Conservation (phyloP, 2,329 filamentous ascomycete species). For the Cercospora sp. region DNA sequence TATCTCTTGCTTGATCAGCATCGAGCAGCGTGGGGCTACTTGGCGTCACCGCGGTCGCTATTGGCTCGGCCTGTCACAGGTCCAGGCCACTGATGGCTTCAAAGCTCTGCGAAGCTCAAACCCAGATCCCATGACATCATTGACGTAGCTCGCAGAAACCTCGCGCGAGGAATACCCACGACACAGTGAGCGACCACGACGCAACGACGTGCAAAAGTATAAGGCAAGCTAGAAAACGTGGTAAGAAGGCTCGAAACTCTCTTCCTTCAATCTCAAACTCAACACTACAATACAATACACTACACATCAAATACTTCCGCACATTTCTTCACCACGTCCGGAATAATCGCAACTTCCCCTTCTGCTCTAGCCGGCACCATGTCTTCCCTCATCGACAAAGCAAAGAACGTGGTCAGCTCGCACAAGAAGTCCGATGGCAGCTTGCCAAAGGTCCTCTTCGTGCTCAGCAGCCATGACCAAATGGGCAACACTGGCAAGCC, state of each 20-base stretch:
- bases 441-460: conserved; percentile 18
- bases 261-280: not conserved
- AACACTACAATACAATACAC: not conserved
- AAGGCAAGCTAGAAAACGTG: not conserved
- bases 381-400: conserved; percentile 28
- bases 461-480: conserved; percentile 56
- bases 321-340: not conserved
- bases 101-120: not conserved
- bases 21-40: not conserved
- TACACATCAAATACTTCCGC: too few species aligned
- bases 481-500: conserved; percentile 48
- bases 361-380: not conserved
- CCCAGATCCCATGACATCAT: conserved; percentile 1
- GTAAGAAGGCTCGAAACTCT: not conserved
- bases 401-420: conserved; percentile 34
- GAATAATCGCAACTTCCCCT: conserved; percentile 3
- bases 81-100: not conserved
- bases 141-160: conserved; percentile 14
- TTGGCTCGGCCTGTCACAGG: not conserved
- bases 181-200: not conserved
- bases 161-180: not conserved
- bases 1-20: not conserved
- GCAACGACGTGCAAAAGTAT: not conserved
- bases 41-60: not conserved
- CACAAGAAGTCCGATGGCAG: conserved; percentile 19